These are phyloP conservation scores for Hygrophila difformis DNA, from an alignment of 257 asterid genomes.

Conservation along the genomic window DNA sequence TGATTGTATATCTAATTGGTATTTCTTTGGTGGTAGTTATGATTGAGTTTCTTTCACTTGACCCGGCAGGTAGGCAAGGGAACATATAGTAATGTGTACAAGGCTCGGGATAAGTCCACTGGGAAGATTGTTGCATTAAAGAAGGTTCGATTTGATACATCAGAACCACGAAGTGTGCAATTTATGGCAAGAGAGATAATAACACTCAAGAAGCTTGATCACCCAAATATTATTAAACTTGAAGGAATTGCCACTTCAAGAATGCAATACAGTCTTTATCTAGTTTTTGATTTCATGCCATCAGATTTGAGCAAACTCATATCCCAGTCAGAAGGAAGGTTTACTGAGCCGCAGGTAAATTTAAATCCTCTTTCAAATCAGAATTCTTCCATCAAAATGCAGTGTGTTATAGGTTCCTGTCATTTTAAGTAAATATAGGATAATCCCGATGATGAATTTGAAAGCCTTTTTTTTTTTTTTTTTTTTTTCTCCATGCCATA, in stretches of 20 bases:
- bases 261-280: slow-evolving; percentile 79
- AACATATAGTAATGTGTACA: slow-evolving; percentile 87
- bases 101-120: slow-evolving; percentile 48
- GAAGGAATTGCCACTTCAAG: slow-evolving; percentile 83
- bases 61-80: slow-evolving; percentile 66
- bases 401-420: too few species aligned
- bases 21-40: too few species aligned
- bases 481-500: too few species aligned
- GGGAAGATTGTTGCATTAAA: slow-evolving; percentile 68
- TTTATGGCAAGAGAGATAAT: slow-evolving; percentile 91
- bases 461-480: too few species aligned
- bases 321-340: slow-evolving; percentile 39
- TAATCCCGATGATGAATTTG: too few species aligned
- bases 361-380: slow-evolving; percentile 2
- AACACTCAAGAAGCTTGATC: slow-evolving; percentile 50
- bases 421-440: too few species aligned
- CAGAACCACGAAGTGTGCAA: slow-evolving; percentile 62
- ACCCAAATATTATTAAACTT: slow-evolving; percentile 75
- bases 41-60: too few species aligned
- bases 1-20: too few species aligned
- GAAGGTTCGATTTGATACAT: slow-evolving; percentile 74
- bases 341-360: slow-evolving; percentile 65
- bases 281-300: slow-evolving; percentile 69
- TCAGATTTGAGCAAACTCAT: slow-evolving; percentile 49
- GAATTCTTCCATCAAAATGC: too few species aligned